Conservation (phyloP, 2,329 filamentous ascomycete species). For the Furcasterigmium furcatum region DNA sequence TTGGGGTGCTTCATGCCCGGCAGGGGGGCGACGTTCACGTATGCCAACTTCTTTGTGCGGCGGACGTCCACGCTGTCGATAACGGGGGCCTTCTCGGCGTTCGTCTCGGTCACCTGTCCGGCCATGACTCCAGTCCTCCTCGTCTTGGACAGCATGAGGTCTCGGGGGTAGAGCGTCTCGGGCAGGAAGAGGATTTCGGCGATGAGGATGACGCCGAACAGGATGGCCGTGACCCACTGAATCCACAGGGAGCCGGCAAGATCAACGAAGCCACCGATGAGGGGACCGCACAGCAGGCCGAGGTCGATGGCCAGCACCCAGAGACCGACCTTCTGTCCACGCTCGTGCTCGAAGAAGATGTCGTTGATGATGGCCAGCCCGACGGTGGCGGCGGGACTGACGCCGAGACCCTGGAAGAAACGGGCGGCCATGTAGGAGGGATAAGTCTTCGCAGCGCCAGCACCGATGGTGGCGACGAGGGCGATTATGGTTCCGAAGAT, state of each 20-base stretch:
- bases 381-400: slow-evolving; percentile 49
- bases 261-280: slow-evolving; percentile 47
- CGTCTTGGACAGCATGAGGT: slow-evolving; percentile 35
- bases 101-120: background rate
- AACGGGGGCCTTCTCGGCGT: slow-evolving; percentile 10
- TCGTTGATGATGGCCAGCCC: slow-evolving; percentile 53
- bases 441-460: slow-evolving; percentile 31
- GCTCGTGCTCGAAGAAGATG: slow-evolving; percentile 53
- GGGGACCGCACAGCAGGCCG: slow-evolving; percentile 41
- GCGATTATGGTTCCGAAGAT: slow-evolving; percentile 33
- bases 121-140: background rate
- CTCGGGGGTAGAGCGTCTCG: slow-evolving; percentile 54
- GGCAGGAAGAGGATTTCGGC: slow-evolving; percentile 47
- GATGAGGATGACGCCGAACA: slow-evolving; percentile 44
- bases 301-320: slow-evolving; percentile 55
- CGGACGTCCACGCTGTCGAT: slow-evolving; percentile 16
- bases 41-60: slow-evolving; percentile 38
- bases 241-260: slow-evolving; percentile 46
- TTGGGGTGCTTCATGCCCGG: slow-evolving; percentile 50
- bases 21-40: slow-evolving; percentile 40
- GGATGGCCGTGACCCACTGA: slow-evolving; percentile 50
- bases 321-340: slow-evolving; percentile 51
- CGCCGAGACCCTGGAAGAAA: slow-evolving; percentile 56
- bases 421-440: slow-evolving; percentile 53
- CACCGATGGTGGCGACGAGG: slow-evolving; percentile 26